Percentiles rank a stretch among this genome's conserved stretches.
Evolutionary conservation across 768 basidiomycete genomes (phyloP).

Genomic region (Lentinula raphanica): DNA sequence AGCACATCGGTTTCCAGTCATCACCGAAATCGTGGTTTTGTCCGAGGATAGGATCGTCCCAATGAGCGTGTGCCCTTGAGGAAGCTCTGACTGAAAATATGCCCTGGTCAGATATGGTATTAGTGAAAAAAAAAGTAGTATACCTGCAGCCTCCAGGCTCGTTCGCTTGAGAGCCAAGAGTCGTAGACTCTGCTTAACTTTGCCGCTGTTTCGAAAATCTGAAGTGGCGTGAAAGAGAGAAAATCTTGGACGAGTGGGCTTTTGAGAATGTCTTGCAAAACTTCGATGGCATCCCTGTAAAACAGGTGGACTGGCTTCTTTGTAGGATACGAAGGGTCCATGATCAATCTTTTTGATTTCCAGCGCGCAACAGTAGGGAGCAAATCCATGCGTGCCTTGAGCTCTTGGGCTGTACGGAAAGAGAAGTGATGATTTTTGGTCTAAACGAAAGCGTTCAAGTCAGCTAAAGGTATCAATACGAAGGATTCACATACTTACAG

Average conservation of each 20-base stretch:
- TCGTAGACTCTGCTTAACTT: not conserved
- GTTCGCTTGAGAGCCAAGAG: not conserved
- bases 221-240: not conserved
- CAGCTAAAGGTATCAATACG: not conserved
- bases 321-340: not conserved
- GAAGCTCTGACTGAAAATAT: not conserved
- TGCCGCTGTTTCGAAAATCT: not conserved
- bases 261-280: not conserved
- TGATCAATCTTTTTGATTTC: not conserved
- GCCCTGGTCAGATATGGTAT: not conserved
- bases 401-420: not conserved
- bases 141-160: not conserved
- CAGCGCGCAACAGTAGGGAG: not conserved
- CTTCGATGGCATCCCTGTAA: not conserved
- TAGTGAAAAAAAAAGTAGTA: not conserved
- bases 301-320: not conserved
- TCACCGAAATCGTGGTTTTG: conserved; percentile 18
- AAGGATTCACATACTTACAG: not conserved
- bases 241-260: not conserved
- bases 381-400: not conserved
- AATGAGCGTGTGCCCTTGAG: not conserved
- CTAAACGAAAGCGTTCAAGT: too few species aligned
- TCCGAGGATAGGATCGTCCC: conserved; percentile 12
- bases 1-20: conserved; percentile 14
- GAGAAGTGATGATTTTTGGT: not conserved